A percentile compares a stretch with the other conserved stretches of the same genome.
These are phyloP conservation scores for Murraya paniculata DNA, from an alignment of 345 rosid genomes.

Conservation along the genomic window DNA sequence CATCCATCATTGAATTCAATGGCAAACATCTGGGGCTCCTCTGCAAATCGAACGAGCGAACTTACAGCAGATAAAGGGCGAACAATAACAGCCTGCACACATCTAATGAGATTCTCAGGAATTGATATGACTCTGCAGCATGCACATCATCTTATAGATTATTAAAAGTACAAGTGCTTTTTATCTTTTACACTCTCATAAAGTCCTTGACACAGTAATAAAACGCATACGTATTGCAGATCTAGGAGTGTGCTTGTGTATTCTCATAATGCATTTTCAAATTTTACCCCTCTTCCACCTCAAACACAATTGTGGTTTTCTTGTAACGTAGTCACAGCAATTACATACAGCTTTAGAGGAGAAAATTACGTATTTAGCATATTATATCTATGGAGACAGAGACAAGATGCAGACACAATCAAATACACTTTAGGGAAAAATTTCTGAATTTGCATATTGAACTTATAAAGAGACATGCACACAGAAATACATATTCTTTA, in stretches of 20 bases:
- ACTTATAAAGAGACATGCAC: neutral
- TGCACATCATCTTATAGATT: neutral
- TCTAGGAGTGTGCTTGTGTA: neutral
- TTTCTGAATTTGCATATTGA: neutral
- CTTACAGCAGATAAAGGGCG: slow-evolving; percentile 89
- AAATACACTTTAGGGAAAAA: neutral
- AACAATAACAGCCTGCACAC: slow-evolving; percentile 95
- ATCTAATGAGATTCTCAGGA: slow-evolving; percentile 84
- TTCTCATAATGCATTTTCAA: neutral
- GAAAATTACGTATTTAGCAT: too few species aligned
- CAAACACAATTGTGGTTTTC: neutral
- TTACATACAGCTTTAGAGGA: neutral
- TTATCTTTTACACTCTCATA: neutral
- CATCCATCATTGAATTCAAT: slow-evolving; percentile 95
- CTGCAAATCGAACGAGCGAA: slow-evolving; percentile 92
- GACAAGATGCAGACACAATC: neutral
- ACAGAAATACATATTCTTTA: neutral
- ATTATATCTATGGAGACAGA: neutral
- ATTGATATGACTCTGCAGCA: slow-evolving; percentile 29
- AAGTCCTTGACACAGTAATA: neutral
- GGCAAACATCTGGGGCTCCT: slow-evolving; percentile 99
- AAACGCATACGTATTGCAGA: neutral
- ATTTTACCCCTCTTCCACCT: neutral
- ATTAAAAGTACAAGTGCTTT: neutral
- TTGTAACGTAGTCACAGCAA: neutral